Evolutionary conservation across 148 eudicot genomes (phyloP).

Genomic region (Amaranthus palmeri): DNA sequence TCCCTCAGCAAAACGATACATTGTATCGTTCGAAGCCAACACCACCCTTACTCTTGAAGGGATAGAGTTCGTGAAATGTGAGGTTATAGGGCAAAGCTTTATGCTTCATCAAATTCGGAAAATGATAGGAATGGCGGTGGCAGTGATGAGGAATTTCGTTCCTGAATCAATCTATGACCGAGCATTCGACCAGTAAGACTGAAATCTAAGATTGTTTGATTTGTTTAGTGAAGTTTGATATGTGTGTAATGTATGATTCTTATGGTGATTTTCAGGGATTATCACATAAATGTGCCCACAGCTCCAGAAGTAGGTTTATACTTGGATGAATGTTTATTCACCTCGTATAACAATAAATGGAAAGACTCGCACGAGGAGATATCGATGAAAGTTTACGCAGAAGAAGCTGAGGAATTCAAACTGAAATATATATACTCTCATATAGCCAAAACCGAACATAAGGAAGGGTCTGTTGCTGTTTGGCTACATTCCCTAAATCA

Average conservation of each 20-base stretch:
- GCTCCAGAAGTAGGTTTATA: conserved; percentile 96
- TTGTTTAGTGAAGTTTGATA: too few relatives aligned
- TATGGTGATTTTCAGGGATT: conserved; percentile 42
- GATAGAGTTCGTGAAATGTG: conserved; percentile 88
- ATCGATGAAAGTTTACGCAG: conserved; percentile 71
- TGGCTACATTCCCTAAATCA: conserved; percentile 89
- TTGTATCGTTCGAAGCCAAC: conserved; percentile 70
- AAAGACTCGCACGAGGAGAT: conserved; percentile 68
- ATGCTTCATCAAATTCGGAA: conserved; percentile 97
- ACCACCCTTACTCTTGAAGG: conserved; percentile 58
- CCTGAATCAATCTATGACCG: conserved; percentile 61
- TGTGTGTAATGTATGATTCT: background rate
- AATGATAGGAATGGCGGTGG: conserved; percentile 86
- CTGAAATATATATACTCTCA: conserved; percentile 72
- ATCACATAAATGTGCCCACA: conserved; percentile 69
- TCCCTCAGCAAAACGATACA: conserved; percentile 75
- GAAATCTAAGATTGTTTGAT: background rate
- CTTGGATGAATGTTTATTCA: conserved; percentile 83
- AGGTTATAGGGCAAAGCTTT: conserved; percentile 91
- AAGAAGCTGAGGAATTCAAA: conserved; percentile 80
- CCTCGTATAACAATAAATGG: conserved; percentile 83
- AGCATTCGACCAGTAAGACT: conserved; percentile 60
- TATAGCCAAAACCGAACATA: conserved; percentile 68
- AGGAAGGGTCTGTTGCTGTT: conserved; percentile 66
- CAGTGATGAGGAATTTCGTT: conserved; percentile 69